These are phyloP conservation scores for Candida parachauliodes DNA, from an alignment of 805 yeast species.

Conservation along the genomic window DNA sequence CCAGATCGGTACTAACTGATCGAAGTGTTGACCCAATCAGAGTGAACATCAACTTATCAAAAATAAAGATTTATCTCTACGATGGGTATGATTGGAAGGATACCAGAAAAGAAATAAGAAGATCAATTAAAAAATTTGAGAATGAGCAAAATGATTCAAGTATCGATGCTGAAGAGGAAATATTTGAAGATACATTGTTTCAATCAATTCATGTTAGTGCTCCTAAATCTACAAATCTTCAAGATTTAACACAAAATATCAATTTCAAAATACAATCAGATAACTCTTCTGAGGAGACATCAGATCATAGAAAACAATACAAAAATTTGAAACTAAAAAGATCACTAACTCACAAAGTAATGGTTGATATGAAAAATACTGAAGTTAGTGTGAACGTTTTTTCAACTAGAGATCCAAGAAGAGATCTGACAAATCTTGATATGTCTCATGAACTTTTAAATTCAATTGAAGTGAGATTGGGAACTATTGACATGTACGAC, in stretches of 20 bases:
- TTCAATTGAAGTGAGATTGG: constrained; percentile 45
- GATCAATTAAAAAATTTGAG: constrained; percentile 64
- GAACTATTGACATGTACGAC: constrained; percentile 62
- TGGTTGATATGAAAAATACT: constrained; percentile 53
- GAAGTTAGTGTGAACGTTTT: constrained; percentile 44
- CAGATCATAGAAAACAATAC: constrained; percentile 29
- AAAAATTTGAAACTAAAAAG: constrained; percentile 59
- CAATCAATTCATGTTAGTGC: constrained; percentile 74
- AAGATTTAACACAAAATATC: constrained; percentile 47
- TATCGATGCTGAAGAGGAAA: constrained; percentile 11
- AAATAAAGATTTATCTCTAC: constrained; percentile 48
- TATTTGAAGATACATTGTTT: constrained; percentile 63
- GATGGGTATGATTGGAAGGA: constrained; percentile 94
- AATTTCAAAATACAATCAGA: constrained; percentile 39
- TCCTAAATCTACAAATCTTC: constrained; percentile 46
- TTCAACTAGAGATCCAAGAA: constrained; percentile 46
- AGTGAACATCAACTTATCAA: constrained; percentile 33
- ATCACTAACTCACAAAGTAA: constrained; percentile 57
- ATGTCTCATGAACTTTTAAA: constrained; percentile 44
- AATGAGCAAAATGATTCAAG: constrained; percentile 29
- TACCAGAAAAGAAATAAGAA: constrained; percentile 63
- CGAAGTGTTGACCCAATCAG: constrained; percentile 19
- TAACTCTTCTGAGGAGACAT: constrained; percentile 14
- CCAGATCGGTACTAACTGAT: not conserved
- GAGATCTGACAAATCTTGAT: constrained; percentile 28